Evolutionary conservation across 768 basidiomycete species (phyloP), one percentile per base, ranked within the genome.

Genomic region (Suillus americanus): DNA sequence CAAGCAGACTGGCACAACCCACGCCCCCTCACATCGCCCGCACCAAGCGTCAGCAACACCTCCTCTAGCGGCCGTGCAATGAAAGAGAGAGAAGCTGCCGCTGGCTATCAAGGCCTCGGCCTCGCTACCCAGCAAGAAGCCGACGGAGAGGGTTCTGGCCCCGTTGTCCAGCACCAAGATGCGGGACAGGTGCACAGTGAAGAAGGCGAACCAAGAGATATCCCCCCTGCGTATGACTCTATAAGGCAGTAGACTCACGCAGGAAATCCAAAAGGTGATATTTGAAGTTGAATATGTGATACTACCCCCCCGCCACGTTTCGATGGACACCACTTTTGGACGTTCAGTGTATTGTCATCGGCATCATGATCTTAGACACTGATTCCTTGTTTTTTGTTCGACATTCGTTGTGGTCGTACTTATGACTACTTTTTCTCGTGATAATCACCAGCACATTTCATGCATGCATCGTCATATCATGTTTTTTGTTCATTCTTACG

Each of bases 1-100:
- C 67, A 70, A 9, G 33, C 38, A n/a, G 70, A 75, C 33, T 75
- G 73, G 70, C 62, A 64, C 48, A 59, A 4, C 3, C 69, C 73
- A 30, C 67, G n/a, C 20, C 67, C 72, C 0, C 63, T 66, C 1
- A 16, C 38, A 3, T 76, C 75, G 0, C 72, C 75, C 0, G 67
- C 73, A 23, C 12, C 46, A 23, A 48, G 48, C 48, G 48, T 25
- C 23, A 23, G 23, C 43, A 43, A 43, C 6, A 5, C 48, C 5
- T 48, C 48, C 23, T 25, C 48, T 23, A 25, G 23, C 23, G 14
- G 48, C 13, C 48, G 48, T 12, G 13, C n/a, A 23, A 48, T 25
- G 48, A 48, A 48, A 6, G 23, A 48, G 13, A 23, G 23, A 25
- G 48, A 48, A 25, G 48, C 13, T 14, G 48, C 48, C 14, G 48